A percentile compares a stretch with the other conserved stretches of the same genome.
These are phyloP conservation scores for Selenicereus undatus DNA, from an alignment of 148 eudicot genomes.

Conservation along the genomic window DNA sequence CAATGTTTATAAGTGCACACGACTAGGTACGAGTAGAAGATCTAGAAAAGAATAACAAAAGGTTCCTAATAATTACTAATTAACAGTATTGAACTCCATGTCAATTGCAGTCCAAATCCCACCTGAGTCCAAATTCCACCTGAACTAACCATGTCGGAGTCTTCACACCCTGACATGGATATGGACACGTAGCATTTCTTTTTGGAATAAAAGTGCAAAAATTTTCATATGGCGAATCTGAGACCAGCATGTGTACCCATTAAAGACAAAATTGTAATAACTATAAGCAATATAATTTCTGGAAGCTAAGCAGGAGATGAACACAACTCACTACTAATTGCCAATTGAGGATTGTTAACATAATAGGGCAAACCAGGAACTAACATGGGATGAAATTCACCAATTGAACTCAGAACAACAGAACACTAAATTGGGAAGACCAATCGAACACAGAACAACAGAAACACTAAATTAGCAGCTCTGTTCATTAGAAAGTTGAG, in stretches of 20 bases:
- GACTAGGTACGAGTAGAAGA: not conserved
- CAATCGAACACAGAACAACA: too few species aligned
- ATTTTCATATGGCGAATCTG: too few species aligned
- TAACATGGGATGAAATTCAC: too few species aligned
- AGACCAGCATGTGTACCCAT: too few species aligned
- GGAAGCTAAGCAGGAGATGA: not conserved
- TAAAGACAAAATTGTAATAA: too few species aligned
- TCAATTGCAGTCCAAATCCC: not conserved
- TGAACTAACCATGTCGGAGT: not conserved
- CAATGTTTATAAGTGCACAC: not conserved
- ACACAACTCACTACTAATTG: not conserved
- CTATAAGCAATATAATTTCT: not conserved
- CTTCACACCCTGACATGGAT: not conserved
- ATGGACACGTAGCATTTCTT: not conserved
- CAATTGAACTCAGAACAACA: too few species aligned
- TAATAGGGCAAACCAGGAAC: too few species aligned
- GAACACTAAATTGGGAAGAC: too few species aligned
- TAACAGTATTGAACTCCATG: too few species aligned
- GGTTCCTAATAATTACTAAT: not conserved
- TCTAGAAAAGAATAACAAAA: not conserved
- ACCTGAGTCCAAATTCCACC: not conserved
- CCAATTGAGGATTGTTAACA: not conserved
- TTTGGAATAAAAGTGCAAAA: not conserved
- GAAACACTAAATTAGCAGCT: too few species aligned
- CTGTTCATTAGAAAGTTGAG: too few species aligned